These are phyloP conservation scores for Fibroporia radiculosa DNA, from an alignment of 768 basidiomycete species.

Conservation along the genomic window DNA sequence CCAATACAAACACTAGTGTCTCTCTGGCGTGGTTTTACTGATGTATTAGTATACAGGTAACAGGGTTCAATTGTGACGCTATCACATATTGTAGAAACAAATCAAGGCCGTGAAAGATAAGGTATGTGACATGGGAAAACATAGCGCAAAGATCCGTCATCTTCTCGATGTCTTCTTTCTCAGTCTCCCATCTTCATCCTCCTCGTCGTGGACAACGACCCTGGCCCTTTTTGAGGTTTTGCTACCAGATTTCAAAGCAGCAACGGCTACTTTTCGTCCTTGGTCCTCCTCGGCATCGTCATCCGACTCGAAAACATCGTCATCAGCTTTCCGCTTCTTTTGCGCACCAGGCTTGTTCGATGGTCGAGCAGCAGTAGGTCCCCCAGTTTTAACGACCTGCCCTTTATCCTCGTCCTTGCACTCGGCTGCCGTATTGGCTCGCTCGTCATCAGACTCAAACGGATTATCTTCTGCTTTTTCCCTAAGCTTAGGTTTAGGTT, in stretches of 20 bases:
- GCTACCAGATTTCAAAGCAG: constrained; percentile 11
- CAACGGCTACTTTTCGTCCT: background rate
- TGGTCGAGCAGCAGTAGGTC: background rate
- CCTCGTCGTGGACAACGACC: constrained; percentile 7
- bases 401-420: constrained; percentile 15
- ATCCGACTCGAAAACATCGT: constrained; percentile 13
- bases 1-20: too few relatives aligned
- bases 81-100: too few relatives aligned
- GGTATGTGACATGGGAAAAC: background rate
- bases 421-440: constrained; percentile 22
- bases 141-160: constrained; percentile 1
- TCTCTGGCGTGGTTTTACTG: too few relatives aligned
- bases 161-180: constrained; percentile 27
- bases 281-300: constrained; percentile 10
- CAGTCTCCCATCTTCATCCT: constrained; percentile 25
- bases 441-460: constrained; percentile 48
- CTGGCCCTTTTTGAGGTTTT: constrained; percentile 7
- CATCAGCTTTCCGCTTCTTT: constrained; percentile 13
- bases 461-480: constrained; percentile 40
- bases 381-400: constrained; percentile 9
- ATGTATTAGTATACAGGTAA: too few relatives aligned
- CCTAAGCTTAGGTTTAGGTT: constrained; percentile 42
- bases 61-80: too few relatives aligned
- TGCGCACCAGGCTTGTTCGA: constrained; percentile 11
- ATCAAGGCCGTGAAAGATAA: background rate